phyloP scores from a whole-genome alignment of 768 basidiomycete species.

The Lepiota venenata region DNA sequence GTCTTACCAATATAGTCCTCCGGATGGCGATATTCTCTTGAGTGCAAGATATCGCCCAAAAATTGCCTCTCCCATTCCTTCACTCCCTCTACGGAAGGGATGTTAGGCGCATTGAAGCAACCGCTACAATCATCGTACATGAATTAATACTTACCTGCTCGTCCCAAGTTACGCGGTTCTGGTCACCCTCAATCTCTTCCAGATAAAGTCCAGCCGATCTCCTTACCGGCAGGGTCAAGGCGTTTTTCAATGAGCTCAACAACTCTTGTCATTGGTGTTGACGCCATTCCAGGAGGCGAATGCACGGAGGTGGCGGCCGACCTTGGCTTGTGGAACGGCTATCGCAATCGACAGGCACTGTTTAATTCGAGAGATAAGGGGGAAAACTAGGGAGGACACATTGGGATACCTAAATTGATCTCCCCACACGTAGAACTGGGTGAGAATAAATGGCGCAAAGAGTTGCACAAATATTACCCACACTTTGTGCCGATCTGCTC shows the following conservation, averaged over 20 bases:
- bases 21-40: slow-evolving; percentile 39
- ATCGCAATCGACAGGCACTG: neutral
- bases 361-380: neutral
- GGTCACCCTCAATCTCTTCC: slow-evolving; percentile 13
- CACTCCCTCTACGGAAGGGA: slow-evolving; percentile 30
- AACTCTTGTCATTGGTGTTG: slow-evolving; percentile 39
- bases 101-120: slow-evolving; percentile 30
- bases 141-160: slow-evolving; percentile 27
- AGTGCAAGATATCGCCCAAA: slow-evolving; percentile 32
- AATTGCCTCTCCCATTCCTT: slow-evolving; percentile 30
- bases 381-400: slow-evolving; percentile 18
- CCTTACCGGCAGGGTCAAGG: slow-evolving; percentile 21
- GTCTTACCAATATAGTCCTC: slow-evolving; percentile 32
- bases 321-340: slow-evolving; percentile 31
- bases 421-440: too few relatives aligned
- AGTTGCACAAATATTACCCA: too few relatives aligned
- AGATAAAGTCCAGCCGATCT: slow-evolving; percentile 33
- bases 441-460: too few relatives aligned
- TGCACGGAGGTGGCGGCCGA: slow-evolving; percentile 36
- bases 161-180: slow-evolving; percentile 31
- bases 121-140: slow-evolving; percentile 15
- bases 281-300: slow-evolving; percentile 39
- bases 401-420: too few relatives aligned
- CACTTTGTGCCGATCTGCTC: too few relatives aligned
- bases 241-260: slow-evolving; percentile 43